phyloP scores from a whole-genome alignment of 768 basidiomycete genomes.

The Chalciporus chontae region DNA sequence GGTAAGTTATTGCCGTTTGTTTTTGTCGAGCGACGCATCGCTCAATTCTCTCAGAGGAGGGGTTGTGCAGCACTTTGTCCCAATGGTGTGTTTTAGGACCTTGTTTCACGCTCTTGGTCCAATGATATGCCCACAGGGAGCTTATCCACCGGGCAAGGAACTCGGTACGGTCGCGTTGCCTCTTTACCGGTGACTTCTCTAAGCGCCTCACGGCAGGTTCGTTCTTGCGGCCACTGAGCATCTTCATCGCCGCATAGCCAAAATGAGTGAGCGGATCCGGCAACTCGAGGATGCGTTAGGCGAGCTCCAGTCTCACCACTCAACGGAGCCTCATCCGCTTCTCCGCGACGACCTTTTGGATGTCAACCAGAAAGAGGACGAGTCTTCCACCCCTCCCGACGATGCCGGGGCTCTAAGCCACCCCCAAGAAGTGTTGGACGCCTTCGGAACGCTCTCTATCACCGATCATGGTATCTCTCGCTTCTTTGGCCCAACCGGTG shows the following conservation, averaged over 20 bases:
- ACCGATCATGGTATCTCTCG: slow-evolving; percentile 57
- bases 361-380: slow-evolving; percentile 29
- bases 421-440: slow-evolving; percentile 47
- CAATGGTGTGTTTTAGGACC: slow-evolving; percentile 46
- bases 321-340: slow-evolving; percentile 56
- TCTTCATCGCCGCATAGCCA: slow-evolving; percentile 53
- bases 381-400: slow-evolving; percentile 22
- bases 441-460: slow-evolving; percentile 59
- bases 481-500: slow-evolving; percentile 67
- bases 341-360: slow-evolving; percentile 51
- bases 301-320: slow-evolving; percentile 46
- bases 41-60: slow-evolving; percentile 41
- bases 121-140: slow-evolving; percentile 42
- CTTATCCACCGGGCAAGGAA: slow-evolving; percentile 76
- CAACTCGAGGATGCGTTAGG: slow-evolving; percentile 61
- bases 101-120: neutral
- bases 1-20: slow-evolving; percentile 33
- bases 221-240: slow-evolving; percentile 67
- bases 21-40: neutral
- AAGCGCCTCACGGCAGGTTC: slow-evolving; percentile 34
- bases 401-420: slow-evolving; percentile 11
- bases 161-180: slow-evolving; percentile 42
- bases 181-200: slow-evolving; percentile 4
- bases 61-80: slow-evolving; percentile 71
- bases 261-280: slow-evolving; percentile 52